These are phyloP conservation scores for Dactylonectria estremocensis DNA, from an alignment of 2,329 filamentous ascomycete genomes.

Conservation along the genomic window DNA sequence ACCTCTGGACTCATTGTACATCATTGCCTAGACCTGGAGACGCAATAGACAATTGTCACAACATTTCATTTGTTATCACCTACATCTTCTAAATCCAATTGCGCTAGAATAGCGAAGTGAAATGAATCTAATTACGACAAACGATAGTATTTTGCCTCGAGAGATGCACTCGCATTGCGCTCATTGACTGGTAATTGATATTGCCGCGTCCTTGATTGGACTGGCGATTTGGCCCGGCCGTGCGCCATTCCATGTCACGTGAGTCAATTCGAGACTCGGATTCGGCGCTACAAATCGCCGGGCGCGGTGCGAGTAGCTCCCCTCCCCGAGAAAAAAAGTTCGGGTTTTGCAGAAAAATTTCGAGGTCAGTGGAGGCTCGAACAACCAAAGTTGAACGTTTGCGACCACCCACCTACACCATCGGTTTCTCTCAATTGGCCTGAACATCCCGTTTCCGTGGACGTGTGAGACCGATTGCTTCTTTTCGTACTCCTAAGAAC, in stretches of 20 bases:
- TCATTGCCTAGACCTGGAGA: slow-evolving; percentile 58
- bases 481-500: slow-evolving; percentile 22
- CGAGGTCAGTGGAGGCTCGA: slow-evolving; percentile 47
- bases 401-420: slow-evolving; percentile 40
- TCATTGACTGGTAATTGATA: slow-evolving; percentile 43
- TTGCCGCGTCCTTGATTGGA: slow-evolving; percentile 44
- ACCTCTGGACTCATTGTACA: slow-evolving; percentile 57
- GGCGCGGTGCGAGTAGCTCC: slow-evolving; percentile 44
- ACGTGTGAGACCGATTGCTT: slow-evolving; percentile 34
- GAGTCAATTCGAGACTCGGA: slow-evolving; percentile 34
- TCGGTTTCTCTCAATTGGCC: slow-evolving; percentile 42
- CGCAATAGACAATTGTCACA: slow-evolving; percentile 55
- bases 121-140: slow-evolving; percentile 27
- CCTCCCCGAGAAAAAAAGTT: slow-evolving; percentile 53
- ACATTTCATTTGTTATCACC: slow-evolving; percentile 41
- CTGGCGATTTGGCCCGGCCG: not conserved
- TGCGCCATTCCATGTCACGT: slow-evolving; percentile 31
- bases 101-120: slow-evolving; percentile 6
- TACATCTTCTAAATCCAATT: slow-evolving; percentile 1
- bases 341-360: slow-evolving; percentile 51
- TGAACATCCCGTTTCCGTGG: slow-evolving; percentile 23
- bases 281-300: slow-evolving; percentile 53
- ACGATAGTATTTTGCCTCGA: slow-evolving; percentile 1
- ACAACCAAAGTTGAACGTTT: slow-evolving; percentile 44
- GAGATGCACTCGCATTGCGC: not conserved